phyloP scores from a whole-genome alignment of 805 yeast species.

The Lipomyces kockii region DNA sequence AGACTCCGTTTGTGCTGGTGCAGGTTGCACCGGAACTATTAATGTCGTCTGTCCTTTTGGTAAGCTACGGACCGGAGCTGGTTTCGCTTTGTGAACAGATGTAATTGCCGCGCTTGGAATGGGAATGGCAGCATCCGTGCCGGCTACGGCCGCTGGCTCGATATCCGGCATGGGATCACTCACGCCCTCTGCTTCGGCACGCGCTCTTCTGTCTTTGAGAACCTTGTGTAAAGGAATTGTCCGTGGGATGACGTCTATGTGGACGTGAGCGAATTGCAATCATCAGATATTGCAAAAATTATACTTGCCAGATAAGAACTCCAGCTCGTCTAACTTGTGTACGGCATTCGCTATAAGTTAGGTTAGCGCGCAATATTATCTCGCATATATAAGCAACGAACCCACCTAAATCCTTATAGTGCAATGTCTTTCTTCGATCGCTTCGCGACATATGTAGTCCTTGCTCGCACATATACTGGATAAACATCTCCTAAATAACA shows the following conservation, averaged over 20 bases:
- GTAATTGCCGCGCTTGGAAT: background rate
- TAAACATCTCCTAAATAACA: constrained; percentile 34
- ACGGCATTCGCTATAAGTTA: constrained; percentile 36
- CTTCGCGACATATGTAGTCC: constrained; percentile 33
- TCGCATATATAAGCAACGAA: background rate
- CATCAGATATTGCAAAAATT: background rate
- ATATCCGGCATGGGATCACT: constrained; percentile 4
- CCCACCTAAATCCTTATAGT: constrained; percentile 38
- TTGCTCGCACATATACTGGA: constrained; percentile 36
- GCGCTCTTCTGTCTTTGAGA: constrained; percentile 21
- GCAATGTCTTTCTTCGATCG: constrained; percentile 37
- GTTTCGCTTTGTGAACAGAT: background rate
- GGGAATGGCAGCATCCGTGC: background rate
- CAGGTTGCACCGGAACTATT: constrained; percentile 2
- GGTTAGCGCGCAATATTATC: background rate
- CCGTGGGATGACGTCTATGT: constrained; percentile 34
- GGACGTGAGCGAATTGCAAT: background rate
- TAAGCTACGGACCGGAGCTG: background rate
- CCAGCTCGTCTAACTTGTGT: constrained; percentile 34
- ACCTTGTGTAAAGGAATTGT: constrained; percentile 35
- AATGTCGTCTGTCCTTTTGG: constrained; percentile 23
- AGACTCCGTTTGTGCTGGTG: background rate
- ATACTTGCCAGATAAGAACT: constrained; percentile 34
- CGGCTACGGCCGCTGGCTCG: background rate
- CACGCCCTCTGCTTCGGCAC: constrained; percentile 1